phyloP scores from a whole-genome alignment of 2,329 filamentous ascomycete species.

The Aspergillus sp. region DNA sequence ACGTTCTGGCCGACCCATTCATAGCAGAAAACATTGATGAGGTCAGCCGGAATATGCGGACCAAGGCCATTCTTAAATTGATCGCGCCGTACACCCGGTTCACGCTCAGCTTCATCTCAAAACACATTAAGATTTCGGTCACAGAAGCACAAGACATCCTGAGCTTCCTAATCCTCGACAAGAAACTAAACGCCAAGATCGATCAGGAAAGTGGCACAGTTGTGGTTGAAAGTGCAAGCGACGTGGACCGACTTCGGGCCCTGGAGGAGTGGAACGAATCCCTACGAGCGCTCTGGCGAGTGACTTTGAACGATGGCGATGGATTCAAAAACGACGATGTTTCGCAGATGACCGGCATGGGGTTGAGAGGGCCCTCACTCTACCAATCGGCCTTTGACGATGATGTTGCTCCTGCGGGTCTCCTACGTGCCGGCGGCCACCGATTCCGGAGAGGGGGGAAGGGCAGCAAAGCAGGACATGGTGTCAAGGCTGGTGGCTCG shows the following conservation, averaged over 20 bases:
- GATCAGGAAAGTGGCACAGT: slow-evolving; percentile 85
- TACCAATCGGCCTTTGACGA: slow-evolving; percentile 36
- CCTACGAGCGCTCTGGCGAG: slow-evolving; percentile 66
- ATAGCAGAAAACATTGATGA: slow-evolving; percentile 99
- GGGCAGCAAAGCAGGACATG: slow-evolving; percentile 20
- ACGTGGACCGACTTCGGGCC: slow-evolving; percentile 68
- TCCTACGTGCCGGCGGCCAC: slow-evolving; percentile 22
- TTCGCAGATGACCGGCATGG: slow-evolving; percentile 24
- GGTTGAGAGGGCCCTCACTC: slow-evolving; percentile 22
- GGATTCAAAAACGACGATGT: slow-evolving; percentile 55
- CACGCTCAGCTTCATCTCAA: slow-evolving; percentile 82
- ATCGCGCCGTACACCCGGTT: slow-evolving; percentile 95
- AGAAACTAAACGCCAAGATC: slow-evolving; percentile 82
- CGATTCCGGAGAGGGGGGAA: slow-evolving; percentile 28
- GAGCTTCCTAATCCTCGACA: slow-evolving; percentile 89
- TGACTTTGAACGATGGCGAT: slow-evolving; percentile 75
- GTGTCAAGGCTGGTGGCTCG: slow-evolving; percentile 12
- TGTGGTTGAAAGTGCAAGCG: slow-evolving; percentile 71
- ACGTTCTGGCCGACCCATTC: slow-evolving; percentile 87
- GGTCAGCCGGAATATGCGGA: slow-evolving; percentile 96
- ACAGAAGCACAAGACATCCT: slow-evolving; percentile 91
- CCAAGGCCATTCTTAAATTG: slow-evolving; percentile 88
- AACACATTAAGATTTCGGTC: slow-evolving; percentile 80
- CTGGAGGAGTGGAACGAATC: slow-evolving; percentile 71
- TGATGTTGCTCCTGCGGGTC: slow-evolving; percentile 20